Conservation (phyloP, 2,329 filamentous ascomycete genomes). For the Aurifilum marmelostoma region DNA sequence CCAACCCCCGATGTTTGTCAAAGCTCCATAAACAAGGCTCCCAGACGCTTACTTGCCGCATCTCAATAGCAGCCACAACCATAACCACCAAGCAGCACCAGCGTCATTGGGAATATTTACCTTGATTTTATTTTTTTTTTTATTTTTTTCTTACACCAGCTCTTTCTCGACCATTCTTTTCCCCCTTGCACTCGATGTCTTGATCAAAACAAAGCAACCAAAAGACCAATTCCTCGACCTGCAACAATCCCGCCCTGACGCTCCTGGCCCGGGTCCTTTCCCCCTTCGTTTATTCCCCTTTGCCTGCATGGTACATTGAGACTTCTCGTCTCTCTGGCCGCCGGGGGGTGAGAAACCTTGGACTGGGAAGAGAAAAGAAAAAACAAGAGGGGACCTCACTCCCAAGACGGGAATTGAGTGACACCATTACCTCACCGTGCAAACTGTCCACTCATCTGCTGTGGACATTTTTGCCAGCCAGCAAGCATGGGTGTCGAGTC, state of each 20-base stretch:
- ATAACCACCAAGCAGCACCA: background rate
- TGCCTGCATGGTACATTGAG: slow-evolving; percentile 29
- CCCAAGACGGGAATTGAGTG: slow-evolving; percentile 26
- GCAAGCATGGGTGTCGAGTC: slow-evolving; percentile 58
- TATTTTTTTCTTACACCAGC: background rate
- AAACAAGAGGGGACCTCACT: slow-evolving; percentile 18
- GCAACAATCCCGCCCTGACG: slow-evolving; percentile 20
- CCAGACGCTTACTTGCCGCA: slow-evolving; percentile 9
- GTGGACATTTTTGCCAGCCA: slow-evolving; percentile 31
- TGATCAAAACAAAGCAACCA: slow-evolving; percentile 28
- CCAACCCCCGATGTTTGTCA: background rate
- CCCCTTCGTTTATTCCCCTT: slow-evolving; percentile 14
- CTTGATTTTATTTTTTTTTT: background rate
- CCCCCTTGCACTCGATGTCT: slow-evolving; percentile 29
- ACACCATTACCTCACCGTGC: slow-evolving; percentile 30
- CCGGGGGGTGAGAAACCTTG: slow-evolving; percentile 21
- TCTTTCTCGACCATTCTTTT: too few species aligned
- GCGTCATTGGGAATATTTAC: background rate
- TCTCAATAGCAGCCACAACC: background rate
- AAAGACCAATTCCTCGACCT: slow-evolving; percentile 23
- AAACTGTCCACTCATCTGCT: slow-evolving; percentile 26
- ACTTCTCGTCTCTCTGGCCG: slow-evolving; percentile 17
- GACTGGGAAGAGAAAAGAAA: slow-evolving; percentile 24
- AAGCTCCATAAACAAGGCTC: slow-evolving; percentile 7
- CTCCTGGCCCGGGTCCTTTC: slow-evolving; percentile 14